Percentiles rank a stretch among this genome's conserved stretches.
phyloP scores from a whole-genome alignment of 805 yeast genomes.

The Candida caryicola region DNA sequence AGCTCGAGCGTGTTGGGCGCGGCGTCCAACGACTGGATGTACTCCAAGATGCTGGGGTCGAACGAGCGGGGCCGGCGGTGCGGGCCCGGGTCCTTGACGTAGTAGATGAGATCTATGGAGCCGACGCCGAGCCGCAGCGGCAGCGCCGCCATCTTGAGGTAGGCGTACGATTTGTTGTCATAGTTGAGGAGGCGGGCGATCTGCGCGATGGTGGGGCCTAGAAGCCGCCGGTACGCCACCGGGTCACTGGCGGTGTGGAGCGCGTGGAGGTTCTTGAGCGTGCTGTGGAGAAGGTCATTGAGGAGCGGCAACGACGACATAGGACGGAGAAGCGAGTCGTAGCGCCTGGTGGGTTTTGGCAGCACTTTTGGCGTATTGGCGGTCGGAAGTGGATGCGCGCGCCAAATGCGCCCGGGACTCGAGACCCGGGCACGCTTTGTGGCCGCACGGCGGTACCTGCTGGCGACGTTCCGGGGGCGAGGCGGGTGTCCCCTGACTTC shows the following conservation, averaged over 20 bases:
- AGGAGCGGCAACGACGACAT: conserved; percentile 3
- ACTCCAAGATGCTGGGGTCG: conserved; percentile 1
- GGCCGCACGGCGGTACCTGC: no score
- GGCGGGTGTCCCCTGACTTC: no score
- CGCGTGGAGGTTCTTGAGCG: conserved; percentile 17
- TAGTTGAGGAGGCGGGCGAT: conserved; percentile 16
- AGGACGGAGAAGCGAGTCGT: no score
- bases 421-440: no score
- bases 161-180: conserved; percentile 11
- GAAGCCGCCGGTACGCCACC: conserved; percentile 13
- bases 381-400: no score
- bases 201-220: conserved; percentile 12
- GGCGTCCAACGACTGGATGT: conserved; percentile 3
- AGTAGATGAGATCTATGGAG: neutral
- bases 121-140: neutral
- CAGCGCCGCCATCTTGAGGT: conserved; percentile 3
- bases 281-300: conserved; percentile 17
- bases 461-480: no score
- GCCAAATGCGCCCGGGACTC: no score
- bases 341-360: no score
- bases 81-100: neutral
- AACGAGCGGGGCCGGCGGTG: neutral
- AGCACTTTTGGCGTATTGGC: no score
- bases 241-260: conserved; percentile 11
- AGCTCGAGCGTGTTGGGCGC: conserved; percentile 2